phyloP scores from a whole-genome alignment of 2,329 filamentous ascomycete species.

The Trichoderma sp. region DNA sequence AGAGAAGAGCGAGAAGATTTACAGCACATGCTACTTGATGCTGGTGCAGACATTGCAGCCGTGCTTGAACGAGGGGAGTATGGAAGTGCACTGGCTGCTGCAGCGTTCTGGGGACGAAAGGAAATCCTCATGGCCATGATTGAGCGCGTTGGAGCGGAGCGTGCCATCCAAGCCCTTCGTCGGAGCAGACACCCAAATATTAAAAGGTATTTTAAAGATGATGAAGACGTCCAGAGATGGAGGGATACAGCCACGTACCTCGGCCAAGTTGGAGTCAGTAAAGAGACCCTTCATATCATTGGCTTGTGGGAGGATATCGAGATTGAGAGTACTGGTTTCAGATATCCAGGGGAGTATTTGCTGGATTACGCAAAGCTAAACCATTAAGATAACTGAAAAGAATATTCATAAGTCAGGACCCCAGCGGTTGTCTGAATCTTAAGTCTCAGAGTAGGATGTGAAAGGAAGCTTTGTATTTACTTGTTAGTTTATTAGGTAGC shows the following conservation, averaged over 20 bases:
- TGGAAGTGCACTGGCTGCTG: conserved; percentile 4
- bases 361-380: no score
- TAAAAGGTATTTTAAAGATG: neutral
- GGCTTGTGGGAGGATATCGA: neutral
- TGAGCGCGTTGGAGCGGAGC: neutral
- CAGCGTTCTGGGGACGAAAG: neutral
- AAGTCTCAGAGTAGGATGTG: no score
- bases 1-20: neutral
- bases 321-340: neutral
- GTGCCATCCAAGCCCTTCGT: neutral
- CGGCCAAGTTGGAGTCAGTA: neutral
- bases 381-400: no score
- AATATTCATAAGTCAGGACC: no score
- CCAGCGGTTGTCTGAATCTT: no score
- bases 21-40: neutral
- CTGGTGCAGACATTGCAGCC: neutral
- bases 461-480: no score
- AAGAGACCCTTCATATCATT: neutral
- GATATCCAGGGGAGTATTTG: no score
- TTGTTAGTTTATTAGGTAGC: no score
- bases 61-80: neutral
- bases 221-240: neutral
- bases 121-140: neutral
- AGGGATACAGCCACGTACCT: neutral
- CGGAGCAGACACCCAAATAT: neutral